These are phyloP conservation scores for Physcia stellaris DNA, from an alignment of 495 filamentous ascomycete species.

Conservation along the genomic window DNA sequence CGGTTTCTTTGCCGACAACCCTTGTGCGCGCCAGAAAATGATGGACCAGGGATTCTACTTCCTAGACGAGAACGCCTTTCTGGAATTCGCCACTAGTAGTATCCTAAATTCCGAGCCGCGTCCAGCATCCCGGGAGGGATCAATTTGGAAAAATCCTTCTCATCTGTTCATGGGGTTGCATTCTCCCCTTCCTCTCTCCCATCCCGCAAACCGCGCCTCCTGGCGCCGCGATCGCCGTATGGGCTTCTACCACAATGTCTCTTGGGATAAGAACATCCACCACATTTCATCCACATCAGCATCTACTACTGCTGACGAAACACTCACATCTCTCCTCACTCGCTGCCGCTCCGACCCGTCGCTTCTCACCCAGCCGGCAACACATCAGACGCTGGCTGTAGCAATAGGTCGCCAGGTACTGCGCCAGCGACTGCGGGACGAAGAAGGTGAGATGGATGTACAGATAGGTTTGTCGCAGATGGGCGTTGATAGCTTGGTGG, in stretches of 20 bases:
- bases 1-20: conserved; percentile 15
- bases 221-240: conserved; percentile 27
- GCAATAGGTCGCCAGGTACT: conserved; percentile 24
- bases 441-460: conserved; percentile 19
- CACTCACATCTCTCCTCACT: conserved; percentile 16
- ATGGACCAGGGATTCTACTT: conserved; percentile 7
- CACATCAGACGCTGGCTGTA: conserved; percentile 14
- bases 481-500: conserved; percentile 27
- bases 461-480: conserved; percentile 17
- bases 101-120: conserved; percentile 3
- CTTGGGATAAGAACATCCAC: not conserved
- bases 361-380: conserved; percentile 13
- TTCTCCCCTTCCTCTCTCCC: conserved; percentile 17
- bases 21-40: not conserved
- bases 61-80: conserved; percentile 8
- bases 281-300: too few species aligned
- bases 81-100: conserved; percentile 7
- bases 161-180: conserved; percentile 25
- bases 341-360: conserved; percentile 2
- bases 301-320: conserved; percentile 7
- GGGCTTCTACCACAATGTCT: conserved; percentile 23
- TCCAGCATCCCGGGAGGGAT: not conserved
- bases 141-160: conserved; percentile 7
- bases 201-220: conserved; percentile 18
- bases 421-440: conserved; percentile 21